A percentile compares a stretch with the other conserved stretches of the same genome.
phyloP scores from a whole-genome alignment of 306 rosid genomes.

The Hippophae tibetana region DNA sequence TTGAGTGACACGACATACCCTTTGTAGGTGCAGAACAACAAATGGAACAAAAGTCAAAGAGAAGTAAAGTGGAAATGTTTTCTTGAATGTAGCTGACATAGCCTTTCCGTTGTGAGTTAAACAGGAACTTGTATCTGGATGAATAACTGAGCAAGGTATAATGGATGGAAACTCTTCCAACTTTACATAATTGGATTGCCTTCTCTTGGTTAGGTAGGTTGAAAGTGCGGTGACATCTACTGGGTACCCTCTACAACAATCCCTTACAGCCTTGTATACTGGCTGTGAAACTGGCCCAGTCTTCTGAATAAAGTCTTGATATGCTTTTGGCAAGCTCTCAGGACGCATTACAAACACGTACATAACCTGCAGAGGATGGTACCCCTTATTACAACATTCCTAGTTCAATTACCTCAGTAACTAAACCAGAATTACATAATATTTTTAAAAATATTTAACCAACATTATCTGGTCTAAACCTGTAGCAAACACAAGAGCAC shows the following conservation, averaged over 20 bases:
- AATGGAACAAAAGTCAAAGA: constrained; percentile 92
- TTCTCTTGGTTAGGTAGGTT: constrained; percentile 46
- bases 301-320: constrained; percentile 86
- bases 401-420: too few relatives aligned
- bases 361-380: constrained; percentile 61
- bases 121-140: constrained; percentile 73
- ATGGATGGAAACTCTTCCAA: constrained; percentile 81
- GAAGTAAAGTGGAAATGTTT: constrained; percentile 91
- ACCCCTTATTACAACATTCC: too few relatives aligned
- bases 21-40: constrained; percentile 85
- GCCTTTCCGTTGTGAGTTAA: constrained; percentile 65
- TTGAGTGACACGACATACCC: constrained; percentile 40
- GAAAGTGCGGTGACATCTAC: constrained; percentile 68
- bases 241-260: constrained; percentile 67
- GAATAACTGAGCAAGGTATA: constrained; percentile 76
- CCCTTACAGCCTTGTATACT: constrained; percentile 91
- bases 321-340: constrained; percentile 90
- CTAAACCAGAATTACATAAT: too few relatives aligned
- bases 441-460: too few relatives aligned
- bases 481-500: too few relatives aligned
- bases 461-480: too few relatives aligned
- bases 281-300: constrained; percentile 94
- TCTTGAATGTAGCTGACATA: constrained; percentile 78
- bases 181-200: constrained; percentile 41
- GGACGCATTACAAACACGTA: constrained; percentile 98